Evolutionary conservation across 1,284 basidiomycete species (phyloP).

Genomic region (Puccinia horiana): DNA sequence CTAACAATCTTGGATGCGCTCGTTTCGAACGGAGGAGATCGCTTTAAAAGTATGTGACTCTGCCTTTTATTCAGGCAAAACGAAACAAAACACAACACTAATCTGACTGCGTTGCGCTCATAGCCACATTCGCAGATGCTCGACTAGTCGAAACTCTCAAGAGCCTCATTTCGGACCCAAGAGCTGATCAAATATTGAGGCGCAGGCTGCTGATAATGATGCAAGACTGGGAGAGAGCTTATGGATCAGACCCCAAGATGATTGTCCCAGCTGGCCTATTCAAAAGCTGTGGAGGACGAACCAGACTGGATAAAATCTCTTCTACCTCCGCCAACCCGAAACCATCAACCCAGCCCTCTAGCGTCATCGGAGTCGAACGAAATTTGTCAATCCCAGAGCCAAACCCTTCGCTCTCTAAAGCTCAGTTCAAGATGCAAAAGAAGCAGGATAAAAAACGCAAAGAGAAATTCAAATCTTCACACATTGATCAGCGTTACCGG

Average conservation of each 20-base stretch:
- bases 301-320: neutral
- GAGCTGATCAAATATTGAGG: neutral
- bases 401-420: neutral
- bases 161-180: neutral
- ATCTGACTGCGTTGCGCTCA: neutral
- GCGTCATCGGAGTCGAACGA: neutral
- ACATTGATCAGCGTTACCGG: neutral
- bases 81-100: neutral
- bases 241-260: slow-evolving; percentile 5
- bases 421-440: slow-evolving; percentile 14
- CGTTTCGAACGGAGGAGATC: slow-evolving; percentile 25
- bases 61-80: neutral
- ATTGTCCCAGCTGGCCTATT: neutral
- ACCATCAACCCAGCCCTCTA: neutral
- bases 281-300: slow-evolving; percentile 5
- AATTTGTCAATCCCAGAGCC: neutral
- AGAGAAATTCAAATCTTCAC: slow-evolving; percentile 1
- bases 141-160: slow-evolving; percentile 21
- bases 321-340: neutral
- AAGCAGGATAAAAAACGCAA: slow-evolving; percentile 11
- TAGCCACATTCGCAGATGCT: slow-evolving; percentile 21
- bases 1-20: slow-evolving; percentile 20
- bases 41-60: neutral
- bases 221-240: slow-evolving; percentile 25
- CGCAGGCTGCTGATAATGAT: slow-evolving; percentile 8